Conservation (phyloP, 306 rosid species). For the Acacia confusa region DNA sequence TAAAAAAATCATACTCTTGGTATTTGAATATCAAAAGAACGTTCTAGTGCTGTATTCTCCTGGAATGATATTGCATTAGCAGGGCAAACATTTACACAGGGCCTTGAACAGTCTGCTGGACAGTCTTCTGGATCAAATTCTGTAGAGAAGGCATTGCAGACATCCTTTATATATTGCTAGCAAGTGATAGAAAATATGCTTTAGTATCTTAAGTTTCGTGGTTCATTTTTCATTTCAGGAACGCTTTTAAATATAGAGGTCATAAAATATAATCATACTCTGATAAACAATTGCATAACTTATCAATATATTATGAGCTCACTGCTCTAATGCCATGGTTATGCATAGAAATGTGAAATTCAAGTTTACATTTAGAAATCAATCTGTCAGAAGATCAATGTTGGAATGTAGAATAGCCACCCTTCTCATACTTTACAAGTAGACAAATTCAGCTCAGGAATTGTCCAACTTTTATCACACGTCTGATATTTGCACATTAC, state of each 20-base stretch:
- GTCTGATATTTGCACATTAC: not conserved
- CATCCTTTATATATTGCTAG: slow-evolving; percentile 4
- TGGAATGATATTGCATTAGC: slow-evolving; percentile 78
- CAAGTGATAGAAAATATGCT: not conserved
- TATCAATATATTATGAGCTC: not conserved
- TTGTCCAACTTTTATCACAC: not conserved
- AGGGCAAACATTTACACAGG: slow-evolving; percentile 83
- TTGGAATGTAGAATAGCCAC: slow-evolving; percentile 5
- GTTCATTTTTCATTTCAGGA: not conserved
- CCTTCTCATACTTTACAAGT: not conserved
- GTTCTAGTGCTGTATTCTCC: slow-evolving; percentile 36
- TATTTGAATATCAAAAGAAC: slow-evolving; percentile 35
- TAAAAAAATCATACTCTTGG: not conserved
- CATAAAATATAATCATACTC: slow-evolving; percentile 15
- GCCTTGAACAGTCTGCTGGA: slow-evolving; percentile 78
- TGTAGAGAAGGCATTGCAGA: slow-evolving; percentile 35
- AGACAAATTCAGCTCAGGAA: not conserved
- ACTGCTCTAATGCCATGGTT: not conserved
- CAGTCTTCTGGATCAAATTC: slow-evolving; percentile 93
- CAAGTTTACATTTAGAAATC: slow-evolving; percentile 10
- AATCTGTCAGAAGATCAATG: slow-evolving; percentile 15
- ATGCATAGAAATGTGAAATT: not conserved
- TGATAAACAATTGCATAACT: not conserved
- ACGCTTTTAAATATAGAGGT: slow-evolving; percentile 3
- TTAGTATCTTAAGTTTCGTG: not conserved